A percentile compares a stretch with the other conserved stretches of the same genome.
Evolutionary conservation across 2,329 filamentous ascomycete genomes (phyloP).

Genomic region (Xylariaceae sp.): DNA sequence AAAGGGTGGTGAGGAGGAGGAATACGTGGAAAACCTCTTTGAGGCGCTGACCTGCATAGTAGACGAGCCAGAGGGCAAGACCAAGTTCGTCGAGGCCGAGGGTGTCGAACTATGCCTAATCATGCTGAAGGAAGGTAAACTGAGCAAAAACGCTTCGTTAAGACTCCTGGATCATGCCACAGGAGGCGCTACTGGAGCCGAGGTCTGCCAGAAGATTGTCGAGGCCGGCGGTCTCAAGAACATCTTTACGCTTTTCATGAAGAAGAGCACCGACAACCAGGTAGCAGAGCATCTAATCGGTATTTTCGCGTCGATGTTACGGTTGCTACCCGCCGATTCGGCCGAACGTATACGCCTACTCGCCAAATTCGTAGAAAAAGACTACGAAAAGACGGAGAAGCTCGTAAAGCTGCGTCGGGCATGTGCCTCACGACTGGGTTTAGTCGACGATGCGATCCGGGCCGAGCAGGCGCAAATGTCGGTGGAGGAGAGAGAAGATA

Average conservation of each 20-base stretch:
- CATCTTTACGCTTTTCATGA: conserved; percentile 83
- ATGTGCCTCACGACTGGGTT: conserved; percentile 58
- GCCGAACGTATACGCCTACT: conserved; percentile 74
- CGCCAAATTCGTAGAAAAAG: conserved; percentile 92
- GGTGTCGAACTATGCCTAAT: conserved; percentile 87
- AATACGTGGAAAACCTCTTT: conserved; percentile 92
- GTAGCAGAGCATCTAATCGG: conserved; percentile 75
- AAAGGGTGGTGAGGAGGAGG: conserved; percentile 83
- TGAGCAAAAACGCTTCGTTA: conserved; percentile 71
- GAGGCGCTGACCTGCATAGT: conserved; percentile 77
- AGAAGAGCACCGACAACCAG: conserved; percentile 61
- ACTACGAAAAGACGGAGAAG: conserved; percentile 78
- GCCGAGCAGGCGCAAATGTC: conserved; percentile 49
- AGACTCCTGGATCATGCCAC: conserved; percentile 80
- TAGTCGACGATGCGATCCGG: conserved; percentile 58
- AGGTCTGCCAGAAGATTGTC: conserved; percentile 70
- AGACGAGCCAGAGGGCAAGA: conserved; percentile 69
- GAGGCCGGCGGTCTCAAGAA: conserved; percentile 81
- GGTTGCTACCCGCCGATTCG: conserved; percentile 71
- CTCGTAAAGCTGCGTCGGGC: conserved; percentile 66
- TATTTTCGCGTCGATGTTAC: conserved; percentile 77
- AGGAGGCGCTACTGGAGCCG: conserved; percentile 45
- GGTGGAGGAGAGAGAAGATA: conserved; percentile 55
- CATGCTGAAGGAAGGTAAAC: conserved; percentile 84
- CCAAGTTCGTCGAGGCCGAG: conserved; percentile 80